Evolutionary conservation across 1,284 basidiomycete genomes (phyloP), one percentile per base, ranked within the genome.

Genomic region (Erythrobasidium hasegawianum): DNA sequence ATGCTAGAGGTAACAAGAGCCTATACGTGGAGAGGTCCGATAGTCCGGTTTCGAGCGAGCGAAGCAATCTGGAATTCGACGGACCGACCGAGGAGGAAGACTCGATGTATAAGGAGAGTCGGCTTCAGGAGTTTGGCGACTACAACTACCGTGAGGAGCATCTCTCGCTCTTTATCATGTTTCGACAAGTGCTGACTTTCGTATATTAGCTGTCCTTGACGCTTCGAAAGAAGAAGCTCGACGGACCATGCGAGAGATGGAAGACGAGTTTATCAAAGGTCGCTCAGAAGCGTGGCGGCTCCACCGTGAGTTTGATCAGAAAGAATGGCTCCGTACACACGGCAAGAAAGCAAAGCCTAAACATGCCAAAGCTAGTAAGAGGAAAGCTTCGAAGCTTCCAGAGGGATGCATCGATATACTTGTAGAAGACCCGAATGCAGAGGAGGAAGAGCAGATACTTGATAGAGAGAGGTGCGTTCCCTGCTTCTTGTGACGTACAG

Each of bases 51-150:
- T 64, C 56, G 18, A 55, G 2, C 57, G 49, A 29, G 7, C 33
- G 41, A 24, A 55, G 76, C 7, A 77, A 76, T 14, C 56, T 77
- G 57, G 59, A 80, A 72, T 73, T 80, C 71, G 45, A 75, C 72
- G 65, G 78, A 71, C 69, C 66, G 76, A 64, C 76, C 14, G 80
- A 83, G 26, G 85, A 85, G 68, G 83, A 75, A 80, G 72, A 75
- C 11, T 61, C 85, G n/a, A 77, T 93, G 50, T 94, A 86, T 73
- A 79, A 78, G 18, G 81, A 87, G 57, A 86, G 87, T 72, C 83
- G 84, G 71, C 81, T 83, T 70, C 87, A 90, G 61, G 79, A 91
- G 22, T 92, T 95, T 73, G 96, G 95, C 9, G 92, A 97, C 79
- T 92, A 93, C 74, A 86, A 88, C 71, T 96, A 95, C 76, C 90